phyloP scores from a whole-genome alignment of 805 yeast species.

The Metschnikowia matae region DNA sequence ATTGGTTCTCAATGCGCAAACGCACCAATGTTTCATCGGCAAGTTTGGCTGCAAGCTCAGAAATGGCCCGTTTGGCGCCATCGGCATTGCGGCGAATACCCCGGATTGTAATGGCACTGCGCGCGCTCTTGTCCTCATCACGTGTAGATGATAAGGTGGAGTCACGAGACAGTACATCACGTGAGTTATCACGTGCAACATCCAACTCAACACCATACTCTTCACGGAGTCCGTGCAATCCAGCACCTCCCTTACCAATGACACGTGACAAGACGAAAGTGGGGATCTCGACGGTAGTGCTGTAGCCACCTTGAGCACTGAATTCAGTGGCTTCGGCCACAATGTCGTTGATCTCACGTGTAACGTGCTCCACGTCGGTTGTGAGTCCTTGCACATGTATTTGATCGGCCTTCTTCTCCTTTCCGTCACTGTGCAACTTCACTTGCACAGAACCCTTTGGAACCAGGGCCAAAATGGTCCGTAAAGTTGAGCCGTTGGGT shows the following conservation, averaged over 20 bases:
- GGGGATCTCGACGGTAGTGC: slow-evolving; percentile 57
- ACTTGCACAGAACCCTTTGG: slow-evolving; percentile 42
- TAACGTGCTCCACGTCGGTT: slow-evolving; percentile 53
- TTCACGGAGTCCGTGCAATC: slow-evolving; percentile 62
- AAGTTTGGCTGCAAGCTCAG: slow-evolving; percentile 62
- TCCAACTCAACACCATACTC: slow-evolving; percentile 76
- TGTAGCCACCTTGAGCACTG: slow-evolving; percentile 38
- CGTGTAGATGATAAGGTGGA: slow-evolving; percentile 18
- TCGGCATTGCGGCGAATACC: slow-evolving; percentile 80
- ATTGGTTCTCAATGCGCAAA: slow-evolving; percentile 68
- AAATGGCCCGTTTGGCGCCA: slow-evolving; percentile 60
- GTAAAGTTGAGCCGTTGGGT: slow-evolving; percentile 57
- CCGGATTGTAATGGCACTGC: slow-evolving; percentile 46
- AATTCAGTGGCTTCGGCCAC: slow-evolving; percentile 54
- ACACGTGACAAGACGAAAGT: slow-evolving; percentile 65
- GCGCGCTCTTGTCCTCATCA: slow-evolving; percentile 30
- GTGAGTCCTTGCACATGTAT: slow-evolving; percentile 69
- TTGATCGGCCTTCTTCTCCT: slow-evolving; percentile 42
- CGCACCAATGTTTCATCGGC: slow-evolving; percentile 73
- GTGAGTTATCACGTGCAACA: slow-evolving; percentile 43
- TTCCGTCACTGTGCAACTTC: slow-evolving; percentile 42
- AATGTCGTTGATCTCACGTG: slow-evolving; percentile 48
- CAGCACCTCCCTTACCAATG: slow-evolving; percentile 86
- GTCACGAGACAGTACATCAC: not conserved
- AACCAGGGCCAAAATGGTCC: slow-evolving; percentile 34